phyloP scores from a whole-genome alignment of 139 green algal species.

The Choricystis sp. region DNA sequence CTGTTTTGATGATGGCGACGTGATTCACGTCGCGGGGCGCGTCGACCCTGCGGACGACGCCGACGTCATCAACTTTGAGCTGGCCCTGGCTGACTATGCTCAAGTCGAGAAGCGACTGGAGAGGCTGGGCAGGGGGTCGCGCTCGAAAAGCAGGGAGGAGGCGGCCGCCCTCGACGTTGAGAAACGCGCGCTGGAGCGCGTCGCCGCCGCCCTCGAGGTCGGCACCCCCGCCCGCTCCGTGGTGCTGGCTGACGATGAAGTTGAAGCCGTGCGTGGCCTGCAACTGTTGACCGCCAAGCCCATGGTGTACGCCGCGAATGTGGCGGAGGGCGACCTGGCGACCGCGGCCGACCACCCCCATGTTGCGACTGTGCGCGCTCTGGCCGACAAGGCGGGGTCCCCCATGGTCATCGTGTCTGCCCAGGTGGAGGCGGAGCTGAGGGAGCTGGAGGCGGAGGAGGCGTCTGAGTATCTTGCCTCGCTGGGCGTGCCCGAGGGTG shows the following conservation, averaged over 20 bases:
- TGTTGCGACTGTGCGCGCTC: slow-evolving; percentile 47
- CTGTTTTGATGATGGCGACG: slow-evolving; percentile 91
- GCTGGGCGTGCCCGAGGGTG: slow-evolving; percentile 67
- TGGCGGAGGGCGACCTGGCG: slow-evolving; percentile 76
- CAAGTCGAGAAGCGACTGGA: slow-evolving; percentile 58
- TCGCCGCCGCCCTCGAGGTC: slow-evolving; percentile 39
- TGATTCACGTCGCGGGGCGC: slow-evolving; percentile 82
- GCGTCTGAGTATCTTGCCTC: slow-evolving; percentile 71
- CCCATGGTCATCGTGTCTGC: slow-evolving; percentile 64
- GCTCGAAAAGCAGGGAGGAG: slow-evolving; percentile 50
- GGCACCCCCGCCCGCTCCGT: slow-evolving; percentile 54
- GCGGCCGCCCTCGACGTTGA: slow-evolving; percentile 47
- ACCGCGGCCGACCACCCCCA: slow-evolving; percentile 59
- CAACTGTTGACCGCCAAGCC: slow-evolving; percentile 76
- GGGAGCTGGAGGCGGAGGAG: slow-evolving; percentile 69
- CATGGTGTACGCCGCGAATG: slow-evolving; percentile 82
- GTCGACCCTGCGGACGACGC: slow-evolving; percentile 48
- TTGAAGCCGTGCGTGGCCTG: slow-evolving; percentile 33
- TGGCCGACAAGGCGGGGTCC: slow-evolving; percentile 42
- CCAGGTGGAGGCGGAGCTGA: slow-evolving; percentile 84
- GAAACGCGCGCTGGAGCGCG: slow-evolving; percentile 36
- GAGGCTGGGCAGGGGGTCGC: not conserved
- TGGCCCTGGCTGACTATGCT: slow-evolving; percentile 73
- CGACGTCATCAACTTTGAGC: slow-evolving; percentile 92
- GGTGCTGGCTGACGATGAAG: slow-evolving; percentile 56